Conservation (phyloP, 2,329 filamentous ascomycete genomes). For the Fusarium pseudograminearum region DNA sequence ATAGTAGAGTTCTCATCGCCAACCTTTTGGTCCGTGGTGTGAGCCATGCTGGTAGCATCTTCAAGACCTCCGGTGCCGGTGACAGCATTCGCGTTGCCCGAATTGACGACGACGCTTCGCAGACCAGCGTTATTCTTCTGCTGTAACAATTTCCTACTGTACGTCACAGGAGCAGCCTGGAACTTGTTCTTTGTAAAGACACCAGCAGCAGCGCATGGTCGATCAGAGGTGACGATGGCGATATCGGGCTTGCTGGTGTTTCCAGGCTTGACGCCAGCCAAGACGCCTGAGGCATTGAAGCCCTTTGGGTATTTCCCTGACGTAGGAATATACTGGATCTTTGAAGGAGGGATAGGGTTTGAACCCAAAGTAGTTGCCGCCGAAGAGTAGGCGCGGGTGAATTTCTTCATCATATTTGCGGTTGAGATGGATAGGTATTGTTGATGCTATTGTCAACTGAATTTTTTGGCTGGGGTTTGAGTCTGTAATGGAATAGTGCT, state of each 20-base stretch:
- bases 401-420: conserved; percentile 48
- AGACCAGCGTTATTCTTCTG: conserved; percentile 76
- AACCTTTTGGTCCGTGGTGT: conserved; percentile 75
- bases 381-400: conserved; percentile 53
- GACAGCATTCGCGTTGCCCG: conserved; percentile 96
- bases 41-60: conserved; percentile 88
- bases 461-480: conserved; percentile 35
- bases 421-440: conserved; percentile 19
- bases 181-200: conserved; percentile 99
- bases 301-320: conserved; percentile 90
- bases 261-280: conserved; percentile 92
- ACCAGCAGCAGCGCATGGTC: conserved; percentile 86
- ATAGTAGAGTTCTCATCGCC: conserved; percentile 72
- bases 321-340: conserved; percentile 90
- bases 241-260: conserved; percentile 94
- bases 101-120: conserved; percentile 89
- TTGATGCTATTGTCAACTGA: conserved; percentile 15
- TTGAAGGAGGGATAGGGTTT: conserved; percentile 74
- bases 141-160: conserved; percentile 79
- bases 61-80: conserved; percentile 90
- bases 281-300: conserved; percentile 86
- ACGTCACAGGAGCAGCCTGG: conserved; percentile 93
- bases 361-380: conserved; percentile 45
- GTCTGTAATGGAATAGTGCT: background rate
- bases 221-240: conserved; percentile 87